Evolutionary conservation across 2,329 filamentous ascomycete species (phyloP).

Genomic region (Peltaster fructicola): DNA sequence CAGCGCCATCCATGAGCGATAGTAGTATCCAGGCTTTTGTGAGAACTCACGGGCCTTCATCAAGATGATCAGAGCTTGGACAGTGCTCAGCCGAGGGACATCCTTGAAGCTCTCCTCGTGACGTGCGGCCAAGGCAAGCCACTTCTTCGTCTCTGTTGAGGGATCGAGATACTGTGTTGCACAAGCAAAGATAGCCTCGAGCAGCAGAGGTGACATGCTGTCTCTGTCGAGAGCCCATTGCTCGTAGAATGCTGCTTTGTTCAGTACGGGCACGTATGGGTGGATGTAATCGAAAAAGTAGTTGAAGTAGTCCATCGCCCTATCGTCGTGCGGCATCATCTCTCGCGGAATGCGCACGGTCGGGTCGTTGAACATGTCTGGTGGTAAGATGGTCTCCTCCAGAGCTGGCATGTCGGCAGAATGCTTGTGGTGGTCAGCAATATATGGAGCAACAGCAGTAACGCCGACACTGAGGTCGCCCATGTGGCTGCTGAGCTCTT

Average conservation of each 20-base stretch:
- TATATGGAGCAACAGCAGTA: conserved; percentile 72
- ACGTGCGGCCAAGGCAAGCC: conserved; percentile 76
- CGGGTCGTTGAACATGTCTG: conserved; percentile 49
- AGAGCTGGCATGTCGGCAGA: conserved; percentile 41
- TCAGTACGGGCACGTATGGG: conserved; percentile 79
- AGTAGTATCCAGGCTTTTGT: conserved; percentile 88
- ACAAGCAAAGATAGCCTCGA: conserved; percentile 85
- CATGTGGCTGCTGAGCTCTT: conserved; percentile 39
- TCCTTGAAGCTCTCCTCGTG: conserved; percentile 92
- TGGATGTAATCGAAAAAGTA: conserved; percentile 84
- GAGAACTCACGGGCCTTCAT: conserved; percentile 84
- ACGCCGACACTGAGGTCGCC: conserved; percentile 79
- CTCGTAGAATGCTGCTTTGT: conserved; percentile 64
- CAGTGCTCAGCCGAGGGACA: conserved; percentile 71
- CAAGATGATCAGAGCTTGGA: conserved; percentile 74
- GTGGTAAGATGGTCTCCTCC: conserved; percentile 51
- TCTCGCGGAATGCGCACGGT: conserved; percentile 80
- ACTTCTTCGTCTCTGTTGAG: conserved; percentile 69
- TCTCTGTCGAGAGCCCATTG: conserved; percentile 74
- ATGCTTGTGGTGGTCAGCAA: conserved; percentile 44
- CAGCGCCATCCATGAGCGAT: conserved; percentile 90
- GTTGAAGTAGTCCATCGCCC: conserved; percentile 67
- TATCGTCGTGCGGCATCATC: conserved; percentile 78
- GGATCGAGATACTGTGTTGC: conserved; percentile 70
- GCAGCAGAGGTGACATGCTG: conserved; percentile 72